These are phyloP conservation scores for Candolleomyces efflorescens DNA, from an alignment of 768 basidiomycete genomes.

Conservation along the genomic window DNA sequence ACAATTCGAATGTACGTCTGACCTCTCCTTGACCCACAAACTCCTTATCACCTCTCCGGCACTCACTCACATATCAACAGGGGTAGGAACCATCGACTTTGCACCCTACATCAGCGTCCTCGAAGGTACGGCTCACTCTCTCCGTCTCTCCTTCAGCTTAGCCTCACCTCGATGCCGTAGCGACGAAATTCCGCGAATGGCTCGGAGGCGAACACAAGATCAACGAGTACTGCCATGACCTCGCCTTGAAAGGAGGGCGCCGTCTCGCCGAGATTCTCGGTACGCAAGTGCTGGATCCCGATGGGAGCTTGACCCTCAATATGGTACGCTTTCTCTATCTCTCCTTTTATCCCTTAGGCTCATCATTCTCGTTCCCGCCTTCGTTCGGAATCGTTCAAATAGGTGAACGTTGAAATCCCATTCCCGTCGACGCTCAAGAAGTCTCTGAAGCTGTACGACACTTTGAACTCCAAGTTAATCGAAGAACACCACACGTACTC, in stretches of 20 bases:
- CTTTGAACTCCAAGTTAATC: constrained; percentile 25
- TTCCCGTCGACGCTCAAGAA: constrained; percentile 20
- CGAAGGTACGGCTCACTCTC: constrained; percentile 36
- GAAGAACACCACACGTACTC: constrained; percentile 26
- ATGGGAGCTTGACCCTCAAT: constrained; percentile 54
- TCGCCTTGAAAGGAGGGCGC: constrained; percentile 66
- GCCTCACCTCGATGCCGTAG: constrained; percentile 24
- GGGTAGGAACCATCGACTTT: constrained; percentile 62
- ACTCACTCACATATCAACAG: constrained; percentile 25
- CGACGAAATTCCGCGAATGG: constrained; percentile 67
- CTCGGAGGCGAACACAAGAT: constrained; percentile 77
- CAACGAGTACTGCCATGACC: constrained; percentile 60
- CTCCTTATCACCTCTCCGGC: not conserved
- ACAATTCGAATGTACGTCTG: constrained; percentile 45
- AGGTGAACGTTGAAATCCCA: constrained; percentile 36
- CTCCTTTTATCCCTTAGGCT: not conserved
- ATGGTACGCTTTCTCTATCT: constrained; percentile 60
- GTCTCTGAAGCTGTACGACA: constrained; percentile 14
- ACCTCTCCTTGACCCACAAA: not conserved
- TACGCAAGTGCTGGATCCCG: constrained; percentile 56
- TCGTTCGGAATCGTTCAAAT: not conserved
- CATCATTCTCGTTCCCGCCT: not conserved
- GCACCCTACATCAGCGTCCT: constrained; percentile 49
- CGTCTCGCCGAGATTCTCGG: constrained; percentile 54
- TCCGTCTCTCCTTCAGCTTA: not conserved